A percentile compares a stretch with the other conserved stretches of the same genome.
Conservation (phyloP, 495 filamentous ascomycete species). For the Hypoxylon intermedium region DNA sequence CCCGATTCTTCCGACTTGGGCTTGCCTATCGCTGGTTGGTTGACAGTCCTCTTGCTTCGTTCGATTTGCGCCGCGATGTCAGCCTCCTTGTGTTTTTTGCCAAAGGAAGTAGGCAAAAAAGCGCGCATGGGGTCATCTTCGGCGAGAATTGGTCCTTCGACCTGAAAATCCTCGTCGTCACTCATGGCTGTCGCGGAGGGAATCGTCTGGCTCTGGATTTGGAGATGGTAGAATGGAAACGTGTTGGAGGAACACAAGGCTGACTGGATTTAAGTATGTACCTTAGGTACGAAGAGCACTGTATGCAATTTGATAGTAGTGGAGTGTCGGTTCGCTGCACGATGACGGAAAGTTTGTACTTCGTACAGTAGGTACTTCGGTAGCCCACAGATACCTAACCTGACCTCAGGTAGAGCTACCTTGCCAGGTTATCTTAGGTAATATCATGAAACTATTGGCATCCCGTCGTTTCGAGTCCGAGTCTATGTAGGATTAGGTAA, state of each 20-base stretch:
- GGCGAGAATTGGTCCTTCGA: conserved; percentile 57
- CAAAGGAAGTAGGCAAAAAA: conserved; percentile 85
- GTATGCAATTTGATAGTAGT: neutral
- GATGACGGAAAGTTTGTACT: conserved; percentile 20
- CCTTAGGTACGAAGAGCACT: neutral
- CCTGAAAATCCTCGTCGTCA: conserved; percentile 67
- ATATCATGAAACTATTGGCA: conserved; percentile 17
- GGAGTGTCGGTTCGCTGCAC: conserved; percentile 17
- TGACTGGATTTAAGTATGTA: neutral
- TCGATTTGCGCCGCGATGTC: conserved; percentile 82
- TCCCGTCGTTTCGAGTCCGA: neutral
- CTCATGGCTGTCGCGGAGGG: conserved; percentile 47
- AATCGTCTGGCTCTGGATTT: neutral
- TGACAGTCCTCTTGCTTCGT: conserved; percentile 67
- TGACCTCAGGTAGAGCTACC: neutral
- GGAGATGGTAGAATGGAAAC: conserved; percentile 5
- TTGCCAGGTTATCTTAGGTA: conserved; percentile 14
- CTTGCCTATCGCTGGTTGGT: conserved; percentile 34
- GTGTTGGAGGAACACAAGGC: conserved; percentile 22
- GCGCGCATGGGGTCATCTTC: conserved; percentile 79
- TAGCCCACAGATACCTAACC: neutral
- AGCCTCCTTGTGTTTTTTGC: conserved; percentile 75
- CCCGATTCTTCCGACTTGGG: conserved; percentile 38
- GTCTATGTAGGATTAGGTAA: neutral
- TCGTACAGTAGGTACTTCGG: neutral